A percentile compares a stretch with the other conserved stretches of the same genome.
These are phyloP conservation scores for Plasmodium fragile DNA, from an alignment of 169 alveolate species.

Conservation along the genomic window DNA sequence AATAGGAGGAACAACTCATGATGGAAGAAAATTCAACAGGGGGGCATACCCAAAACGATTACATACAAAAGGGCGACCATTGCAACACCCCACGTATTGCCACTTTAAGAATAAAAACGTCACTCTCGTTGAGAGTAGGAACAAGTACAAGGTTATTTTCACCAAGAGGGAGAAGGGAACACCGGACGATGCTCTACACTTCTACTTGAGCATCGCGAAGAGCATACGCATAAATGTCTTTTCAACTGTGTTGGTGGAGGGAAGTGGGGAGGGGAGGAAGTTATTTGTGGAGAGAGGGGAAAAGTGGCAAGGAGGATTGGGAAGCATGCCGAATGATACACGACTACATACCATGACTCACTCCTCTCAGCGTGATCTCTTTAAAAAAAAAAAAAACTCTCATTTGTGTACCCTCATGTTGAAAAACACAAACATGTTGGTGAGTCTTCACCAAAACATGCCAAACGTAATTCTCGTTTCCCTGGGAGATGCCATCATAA, in stretches of 20 bases:
- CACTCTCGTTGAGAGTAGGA: slow-evolving; percentile 8
- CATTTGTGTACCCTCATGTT: slow-evolving; percentile 28
- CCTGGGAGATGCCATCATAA: neutral
- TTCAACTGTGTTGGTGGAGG: neutral
- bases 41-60: neutral
- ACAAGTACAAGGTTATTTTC: neutral
- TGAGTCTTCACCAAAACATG: neutral
- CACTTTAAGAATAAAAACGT: slow-evolving; percentile 27
- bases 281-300: neutral
- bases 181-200: neutral
- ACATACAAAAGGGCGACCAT: neutral
- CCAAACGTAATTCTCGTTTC: neutral
- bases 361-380: neutral
- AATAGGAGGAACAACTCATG: too few relatives aligned
- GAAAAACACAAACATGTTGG: neutral
- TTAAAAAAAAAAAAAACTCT: slow-evolving; percentile 44
- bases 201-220: slow-evolving; percentile 6
- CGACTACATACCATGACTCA: neutral
- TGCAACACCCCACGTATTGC: neutral
- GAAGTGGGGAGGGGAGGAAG: neutral
- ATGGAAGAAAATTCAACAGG: neutral
- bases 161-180: neutral
- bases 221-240: slow-evolving; percentile 11
- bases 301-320: neutral
- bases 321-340: neutral